These are phyloP conservation scores for Botrytis fabae DNA, from an alignment of 2,329 filamentous ascomycete genomes.

Conservation along the genomic window DNA sequence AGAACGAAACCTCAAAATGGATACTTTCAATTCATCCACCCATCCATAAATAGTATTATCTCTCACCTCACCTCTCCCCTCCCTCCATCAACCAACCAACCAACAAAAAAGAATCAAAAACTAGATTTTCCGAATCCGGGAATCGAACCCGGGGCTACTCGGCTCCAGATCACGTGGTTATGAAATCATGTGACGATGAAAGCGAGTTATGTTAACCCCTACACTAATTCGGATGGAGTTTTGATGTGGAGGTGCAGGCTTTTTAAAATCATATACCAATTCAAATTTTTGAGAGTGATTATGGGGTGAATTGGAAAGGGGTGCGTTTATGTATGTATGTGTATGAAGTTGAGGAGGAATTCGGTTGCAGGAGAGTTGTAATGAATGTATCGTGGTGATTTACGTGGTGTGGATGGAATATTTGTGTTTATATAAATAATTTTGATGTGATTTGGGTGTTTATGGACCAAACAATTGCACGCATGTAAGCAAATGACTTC, in stretches of 20 bases:
- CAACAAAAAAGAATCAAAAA: background rate
- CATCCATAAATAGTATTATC: too few relatives aligned
- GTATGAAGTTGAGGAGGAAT: background rate
- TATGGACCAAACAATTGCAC: background rate
- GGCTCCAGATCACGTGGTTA: fast-evolving
- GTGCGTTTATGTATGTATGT: background rate
- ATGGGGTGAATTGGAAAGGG: background rate
- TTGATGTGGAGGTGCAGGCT: fast-evolving
- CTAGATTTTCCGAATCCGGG: background rate
- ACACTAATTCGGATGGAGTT: background rate
- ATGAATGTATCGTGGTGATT: background rate
- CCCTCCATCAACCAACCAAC: background rate
- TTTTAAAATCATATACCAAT: background rate
- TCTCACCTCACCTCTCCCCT: too few relatives aligned
- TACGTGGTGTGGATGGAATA: background rate
- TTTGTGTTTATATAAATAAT: background rate
- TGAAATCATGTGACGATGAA: background rate
- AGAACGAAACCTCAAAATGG: background rate
- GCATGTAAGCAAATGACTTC: background rate
- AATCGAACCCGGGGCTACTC: slow-evolving; percentile 3
- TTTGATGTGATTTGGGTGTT: background rate
- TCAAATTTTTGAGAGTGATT: fast-evolving
- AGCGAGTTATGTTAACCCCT: slow-evolving; percentile 4
- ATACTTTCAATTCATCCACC: background rate
- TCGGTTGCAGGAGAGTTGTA: background rate